Percentiles rank a stretch among this genome's conserved stretches.
Evolutionary conservation across 2,329 filamentous ascomycete species (phyloP).

Genomic region (Fusarium verticillioides): DNA sequence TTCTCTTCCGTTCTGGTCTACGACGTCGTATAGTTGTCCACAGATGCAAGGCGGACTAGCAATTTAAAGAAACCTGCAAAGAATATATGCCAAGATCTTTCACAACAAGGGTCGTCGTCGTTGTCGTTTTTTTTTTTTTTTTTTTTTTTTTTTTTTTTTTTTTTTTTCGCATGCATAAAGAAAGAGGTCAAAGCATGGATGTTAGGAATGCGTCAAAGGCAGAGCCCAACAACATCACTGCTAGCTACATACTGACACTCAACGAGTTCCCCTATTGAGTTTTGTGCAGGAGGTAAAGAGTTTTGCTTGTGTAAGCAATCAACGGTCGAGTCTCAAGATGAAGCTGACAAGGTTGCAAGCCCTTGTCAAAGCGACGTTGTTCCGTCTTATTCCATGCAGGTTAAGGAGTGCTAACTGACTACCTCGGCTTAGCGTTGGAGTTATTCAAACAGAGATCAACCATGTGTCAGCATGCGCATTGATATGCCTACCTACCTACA

Average conservation of each 20-base stretch:
- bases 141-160: not conserved
- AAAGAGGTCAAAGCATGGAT: not conserved
- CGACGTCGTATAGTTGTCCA: not conserved
- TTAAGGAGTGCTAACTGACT: conserved; percentile 9
- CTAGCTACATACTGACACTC: not conserved
- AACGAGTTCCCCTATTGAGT: conserved; percentile 3
- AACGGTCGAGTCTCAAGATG: not conserved
- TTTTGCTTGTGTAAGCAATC: conserved; percentile 23
- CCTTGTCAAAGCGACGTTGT: conserved; percentile 17
- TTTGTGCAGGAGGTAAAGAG: conserved; percentile 4
- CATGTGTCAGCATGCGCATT: conserved; percentile 18
- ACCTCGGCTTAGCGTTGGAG: conserved; percentile 12
- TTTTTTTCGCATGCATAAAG: not conserved
- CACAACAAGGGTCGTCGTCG: not conserved
- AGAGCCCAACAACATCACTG: not conserved
- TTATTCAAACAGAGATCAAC: not conserved
- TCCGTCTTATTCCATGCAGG: conserved; percentile 8
- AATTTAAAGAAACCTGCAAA: conserved; percentile 11
- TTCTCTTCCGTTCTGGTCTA: not conserved
- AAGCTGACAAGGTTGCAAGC: conserved; percentile 31
- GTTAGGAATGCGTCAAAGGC: not conserved
- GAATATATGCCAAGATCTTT: not conserved
- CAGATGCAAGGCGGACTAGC: not conserved
- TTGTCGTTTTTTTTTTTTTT: not conserved
- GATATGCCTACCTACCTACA: not conserved